Percentiles rank a stretch among this genome's conserved stretches.
Conservation (phyloP, 129 eudicot genomes). For the Lonicera japonica region DNA sequence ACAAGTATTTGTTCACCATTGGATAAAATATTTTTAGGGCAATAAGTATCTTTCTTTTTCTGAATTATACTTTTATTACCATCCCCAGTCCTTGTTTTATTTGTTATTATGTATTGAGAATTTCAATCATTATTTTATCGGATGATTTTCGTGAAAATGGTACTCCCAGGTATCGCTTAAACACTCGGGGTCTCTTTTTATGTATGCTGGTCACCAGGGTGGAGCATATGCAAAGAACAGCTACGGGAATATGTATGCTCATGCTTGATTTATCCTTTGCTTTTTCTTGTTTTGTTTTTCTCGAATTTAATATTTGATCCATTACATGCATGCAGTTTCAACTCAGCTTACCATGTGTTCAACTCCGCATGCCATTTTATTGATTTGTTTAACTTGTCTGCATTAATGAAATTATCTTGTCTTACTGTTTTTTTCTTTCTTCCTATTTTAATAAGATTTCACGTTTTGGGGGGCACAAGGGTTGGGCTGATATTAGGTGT, state of each 20-base stretch:
- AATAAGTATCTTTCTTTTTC: not conserved
- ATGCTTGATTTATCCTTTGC: not conserved
- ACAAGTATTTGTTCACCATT: not conserved
- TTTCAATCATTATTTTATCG: too few relatives aligned
- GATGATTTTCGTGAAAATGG: too few relatives aligned
- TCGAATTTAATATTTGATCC: constrained; percentile 1
- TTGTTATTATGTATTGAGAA: too few relatives aligned
- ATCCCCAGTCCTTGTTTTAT: too few relatives aligned
- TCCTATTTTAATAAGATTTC: too few relatives aligned
- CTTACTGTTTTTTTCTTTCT: too few relatives aligned
- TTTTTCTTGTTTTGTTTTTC: not conserved
- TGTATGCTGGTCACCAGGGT: constrained; percentile 98
- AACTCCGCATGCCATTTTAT: not conserved
- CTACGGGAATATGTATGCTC: constrained; percentile 78
- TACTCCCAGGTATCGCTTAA: constrained; percentile 97
- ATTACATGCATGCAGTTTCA: too few relatives aligned
- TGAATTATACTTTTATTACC: too few relatives aligned
- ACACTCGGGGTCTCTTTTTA: constrained; percentile 97
- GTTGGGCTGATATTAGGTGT: too few relatives aligned
- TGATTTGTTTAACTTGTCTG: too few relatives aligned
- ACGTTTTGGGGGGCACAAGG: too few relatives aligned
- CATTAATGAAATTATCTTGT: not conserved
- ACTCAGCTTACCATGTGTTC: not conserved
- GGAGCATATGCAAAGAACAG: constrained; percentile 99
- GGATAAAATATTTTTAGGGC: too few relatives aligned